Evolutionary conservation across 169 alveolate species (phyloP).

Genomic region (Plasmodium coatneyi): DNA sequence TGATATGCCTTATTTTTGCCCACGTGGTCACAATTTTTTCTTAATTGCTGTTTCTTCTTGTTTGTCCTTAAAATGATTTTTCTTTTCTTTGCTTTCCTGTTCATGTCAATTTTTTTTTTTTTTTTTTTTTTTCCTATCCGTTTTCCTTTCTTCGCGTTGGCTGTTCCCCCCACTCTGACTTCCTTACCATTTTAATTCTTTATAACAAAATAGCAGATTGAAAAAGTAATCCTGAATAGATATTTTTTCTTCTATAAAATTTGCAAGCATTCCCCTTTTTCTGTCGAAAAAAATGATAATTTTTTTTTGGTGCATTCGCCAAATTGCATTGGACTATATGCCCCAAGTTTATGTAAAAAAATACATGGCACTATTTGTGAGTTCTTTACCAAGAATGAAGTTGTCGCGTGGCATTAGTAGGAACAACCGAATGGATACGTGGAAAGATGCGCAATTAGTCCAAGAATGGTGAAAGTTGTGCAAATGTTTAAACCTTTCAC

Average conservation of each 20-base stretch:
- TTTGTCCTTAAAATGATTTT: neutral
- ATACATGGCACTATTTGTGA: neutral
- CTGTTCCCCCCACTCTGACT: neutral
- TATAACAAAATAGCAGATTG: neutral
- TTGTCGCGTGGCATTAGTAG: neutral
- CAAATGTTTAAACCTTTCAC: neutral
- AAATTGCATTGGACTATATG: neutral
- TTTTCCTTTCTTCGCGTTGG: neutral
- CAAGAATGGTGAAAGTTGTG: neutral
- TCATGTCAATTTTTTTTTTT: neutral
- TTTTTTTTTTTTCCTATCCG: neutral
- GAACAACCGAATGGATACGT: neutral
- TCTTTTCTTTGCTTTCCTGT: neutral
- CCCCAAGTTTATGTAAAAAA: neutral
- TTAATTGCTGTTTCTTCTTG: neutral
- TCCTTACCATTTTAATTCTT: neutral
- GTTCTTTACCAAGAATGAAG: neutral
- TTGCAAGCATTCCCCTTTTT: neutral
- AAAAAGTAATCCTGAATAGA: neutral
- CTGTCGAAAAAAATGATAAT: neutral
- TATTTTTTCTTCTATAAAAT: neutral
- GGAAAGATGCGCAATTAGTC: neutral
- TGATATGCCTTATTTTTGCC: neutral
- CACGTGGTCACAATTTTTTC: neutral
- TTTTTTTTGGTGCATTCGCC: slow-evolving; percentile 4